Percentiles rank a stretch among this genome's conserved stretches.
Evolutionary conservation across 306 rosid genomes (phyloP).

Genomic region (Fragaria iinumae): DNA sequence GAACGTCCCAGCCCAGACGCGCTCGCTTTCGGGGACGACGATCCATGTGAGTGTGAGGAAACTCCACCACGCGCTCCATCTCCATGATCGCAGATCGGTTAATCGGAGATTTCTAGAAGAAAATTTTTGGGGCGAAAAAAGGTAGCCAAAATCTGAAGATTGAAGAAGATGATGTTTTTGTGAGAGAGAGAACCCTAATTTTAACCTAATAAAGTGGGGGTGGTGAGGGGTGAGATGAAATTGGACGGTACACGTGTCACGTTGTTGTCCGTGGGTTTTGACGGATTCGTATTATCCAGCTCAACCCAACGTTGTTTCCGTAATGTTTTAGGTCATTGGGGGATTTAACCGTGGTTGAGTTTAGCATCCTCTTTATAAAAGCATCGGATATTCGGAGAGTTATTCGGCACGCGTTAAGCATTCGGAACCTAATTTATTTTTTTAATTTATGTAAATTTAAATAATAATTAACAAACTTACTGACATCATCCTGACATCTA

Average conservation of each 20-base stretch:
- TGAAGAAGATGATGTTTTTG: not conserved
- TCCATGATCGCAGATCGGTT: conserved; percentile 44
- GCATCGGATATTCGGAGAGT: not conserved
- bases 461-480: too few species aligned
- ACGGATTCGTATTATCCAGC: conserved; percentile 8
- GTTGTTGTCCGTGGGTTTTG: conserved; percentile 9
- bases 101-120: not conserved
- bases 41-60: conserved; percentile 78
- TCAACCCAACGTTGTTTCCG: not conserved
- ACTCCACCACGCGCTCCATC: conserved; percentile 90
- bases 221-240: conserved; percentile 22
- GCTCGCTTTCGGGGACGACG: conserved; percentile 93
- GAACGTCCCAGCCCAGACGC: conserved; percentile 93
- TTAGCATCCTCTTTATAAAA: conserved; percentile 4
- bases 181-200: conserved; percentile 44
- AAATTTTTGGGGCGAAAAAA: not conserved
- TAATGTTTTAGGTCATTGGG: not conserved
- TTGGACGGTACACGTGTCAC: conserved; percentile 58
- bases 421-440: too few species aligned
- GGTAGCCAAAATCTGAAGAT: not conserved
- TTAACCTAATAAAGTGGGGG: conserved; percentile 32
- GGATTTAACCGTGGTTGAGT: conserved; percentile 43
- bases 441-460: too few species aligned
- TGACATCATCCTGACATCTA: too few species aligned
- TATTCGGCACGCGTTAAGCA: not conserved